phyloP scores from a whole-genome alignment of 176 grass and related monocot species.

The Thalia dealbata region DNA sequence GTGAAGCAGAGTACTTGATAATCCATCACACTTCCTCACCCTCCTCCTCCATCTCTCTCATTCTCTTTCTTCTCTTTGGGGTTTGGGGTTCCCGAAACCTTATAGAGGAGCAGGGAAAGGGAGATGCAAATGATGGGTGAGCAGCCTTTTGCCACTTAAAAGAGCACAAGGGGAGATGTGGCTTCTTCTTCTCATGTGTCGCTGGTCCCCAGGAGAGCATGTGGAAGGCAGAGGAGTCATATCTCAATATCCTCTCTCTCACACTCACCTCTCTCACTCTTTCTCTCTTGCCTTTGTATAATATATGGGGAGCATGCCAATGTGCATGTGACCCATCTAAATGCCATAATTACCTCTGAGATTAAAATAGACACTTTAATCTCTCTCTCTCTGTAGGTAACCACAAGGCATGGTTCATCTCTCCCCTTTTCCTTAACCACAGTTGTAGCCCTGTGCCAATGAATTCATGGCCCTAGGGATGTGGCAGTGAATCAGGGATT shows the following conservation, averaged over 20 bases:
- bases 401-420: background rate
- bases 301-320: background rate
- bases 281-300: background rate
- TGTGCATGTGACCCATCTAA: conserved; percentile 1
- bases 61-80: background rate
- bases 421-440: background rate
- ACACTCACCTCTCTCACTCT: too few species aligned
- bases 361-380: background rate
- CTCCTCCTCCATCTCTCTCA: too few species aligned
- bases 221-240: background rate
- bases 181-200: background rate
- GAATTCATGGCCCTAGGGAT: too few species aligned
- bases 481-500: too few species aligned
- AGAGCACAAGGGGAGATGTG: background rate
- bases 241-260: background rate
- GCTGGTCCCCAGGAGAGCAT: background rate
- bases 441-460: background rate
- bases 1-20: too few species aligned
- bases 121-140: background rate
- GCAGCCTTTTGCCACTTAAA: background rate
- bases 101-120: background rate
- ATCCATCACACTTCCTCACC: too few species aligned
- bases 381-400: background rate
- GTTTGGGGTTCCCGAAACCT: background rate
- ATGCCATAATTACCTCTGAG: background rate